phyloP scores from a whole-genome alignment of 345 rosid genomes.

The Combretum micranthum region DNA sequence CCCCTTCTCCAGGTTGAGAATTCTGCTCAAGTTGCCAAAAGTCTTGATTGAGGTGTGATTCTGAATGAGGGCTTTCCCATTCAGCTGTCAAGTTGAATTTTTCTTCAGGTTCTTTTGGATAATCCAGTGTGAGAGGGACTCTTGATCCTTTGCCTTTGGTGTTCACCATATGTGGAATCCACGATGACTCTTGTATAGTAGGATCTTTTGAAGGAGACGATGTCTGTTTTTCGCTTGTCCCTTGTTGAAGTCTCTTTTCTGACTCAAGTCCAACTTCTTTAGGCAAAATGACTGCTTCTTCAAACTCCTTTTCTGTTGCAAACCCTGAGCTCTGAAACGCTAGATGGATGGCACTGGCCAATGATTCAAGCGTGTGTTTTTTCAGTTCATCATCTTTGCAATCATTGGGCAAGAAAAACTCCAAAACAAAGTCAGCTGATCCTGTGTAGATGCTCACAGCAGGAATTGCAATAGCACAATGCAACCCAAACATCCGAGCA shows the following conservation, averaged over 20 bases:
- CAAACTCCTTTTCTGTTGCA: conserved; percentile 17
- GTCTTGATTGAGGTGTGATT: conserved; percentile 20
- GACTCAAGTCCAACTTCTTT: neutral
- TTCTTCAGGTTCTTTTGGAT: conserved; percentile 42
- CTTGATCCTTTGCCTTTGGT: conserved; percentile 55
- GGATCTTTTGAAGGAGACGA: conserved; percentile 32
- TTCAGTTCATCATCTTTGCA: conserved; percentile 19
- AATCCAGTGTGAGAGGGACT: conserved; percentile 48
- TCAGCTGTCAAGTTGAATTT: conserved; percentile 38
- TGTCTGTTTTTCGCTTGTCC: conserved; percentile 13
- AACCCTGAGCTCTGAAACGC: conserved; percentile 18
- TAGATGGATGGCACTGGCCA: conserved; percentile 13
- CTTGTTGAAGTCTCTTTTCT: conserved; percentile 6
- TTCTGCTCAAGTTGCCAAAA: conserved; percentile 29
- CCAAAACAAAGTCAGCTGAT: conserved; percentile 22
- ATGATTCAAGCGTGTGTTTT: conserved; percentile 9
- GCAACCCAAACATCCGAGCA: conserved; percentile 25
- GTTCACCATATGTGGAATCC: conserved; percentile 50
- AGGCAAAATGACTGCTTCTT: conserved; percentile 6
- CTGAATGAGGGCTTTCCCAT: conserved; percentile 26
- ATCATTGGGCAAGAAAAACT: conserved; percentile 29
- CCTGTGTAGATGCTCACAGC: conserved; percentile 15
- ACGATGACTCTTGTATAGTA: conserved; percentile 40
- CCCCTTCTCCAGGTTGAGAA: conserved; percentile 20
- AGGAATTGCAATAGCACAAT: conserved; percentile 27